Evolutionary conservation across 129 eudicot species (phyloP).

Genomic region (Artemisia tridentata): DNA sequence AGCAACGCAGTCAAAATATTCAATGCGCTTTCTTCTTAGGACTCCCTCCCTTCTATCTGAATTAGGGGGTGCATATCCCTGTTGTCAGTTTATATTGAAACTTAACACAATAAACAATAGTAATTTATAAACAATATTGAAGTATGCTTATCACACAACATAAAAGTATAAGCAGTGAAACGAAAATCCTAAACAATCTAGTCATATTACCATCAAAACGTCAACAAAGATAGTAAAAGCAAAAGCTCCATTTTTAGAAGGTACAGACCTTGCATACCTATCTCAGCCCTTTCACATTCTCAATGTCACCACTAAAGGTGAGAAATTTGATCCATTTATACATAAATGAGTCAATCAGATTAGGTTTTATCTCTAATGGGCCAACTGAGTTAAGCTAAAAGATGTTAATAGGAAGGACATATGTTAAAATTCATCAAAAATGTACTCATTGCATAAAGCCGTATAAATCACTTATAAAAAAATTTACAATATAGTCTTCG

Average conservation of each 20-base stretch:
- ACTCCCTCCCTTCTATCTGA: slow-evolving; percentile 99
- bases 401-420: not conserved
- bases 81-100: slow-evolving; percentile 82
- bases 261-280: not conserved
- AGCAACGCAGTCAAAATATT: slow-evolving; percentile 88
- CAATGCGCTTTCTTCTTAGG: slow-evolving; percentile 87
- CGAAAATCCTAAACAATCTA: slow-evolving; percentile 1
- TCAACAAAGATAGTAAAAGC: slow-evolving; percentile 15
- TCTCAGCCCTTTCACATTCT: slow-evolving; percentile 13
- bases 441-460: slow-evolving; percentile 3
- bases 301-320: not conserved
- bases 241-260: not conserved
- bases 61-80: slow-evolving; percentile 99
- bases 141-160: not conserved
- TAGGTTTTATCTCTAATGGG: not conserved
- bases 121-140: slow-evolving; percentile 12
- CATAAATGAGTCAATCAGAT: not conserved
- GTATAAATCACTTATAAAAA: not conserved
- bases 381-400: not conserved
- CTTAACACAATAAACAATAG: slow-evolving; percentile 33
- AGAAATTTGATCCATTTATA: not conserved
- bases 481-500: not conserved
- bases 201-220: not conserved
- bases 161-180: not conserved
- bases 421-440: slow-evolving; percentile 6